A percentile compares a stretch with the other conserved stretches of the same genome.
phyloP scores from a whole-genome alignment of 1,284 basidiomycete genomes.

The Trichosporon sp. region DNA sequence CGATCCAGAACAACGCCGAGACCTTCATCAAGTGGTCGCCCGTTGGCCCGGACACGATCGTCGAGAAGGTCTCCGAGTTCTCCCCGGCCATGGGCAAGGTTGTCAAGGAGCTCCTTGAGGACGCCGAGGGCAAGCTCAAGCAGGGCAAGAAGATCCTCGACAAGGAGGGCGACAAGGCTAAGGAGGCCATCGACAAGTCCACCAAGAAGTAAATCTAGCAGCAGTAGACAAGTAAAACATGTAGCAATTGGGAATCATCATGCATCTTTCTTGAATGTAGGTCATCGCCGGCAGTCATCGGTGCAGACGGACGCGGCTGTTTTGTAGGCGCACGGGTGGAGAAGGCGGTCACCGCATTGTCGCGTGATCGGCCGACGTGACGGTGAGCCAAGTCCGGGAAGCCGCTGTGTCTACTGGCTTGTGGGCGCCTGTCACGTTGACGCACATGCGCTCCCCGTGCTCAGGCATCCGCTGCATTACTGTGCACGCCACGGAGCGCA shows the following conservation, averaged over 20 bases:
- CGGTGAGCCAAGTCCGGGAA: background rate
- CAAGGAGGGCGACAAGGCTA: slow-evolving; percentile 31
- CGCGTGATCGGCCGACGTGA: background rate
- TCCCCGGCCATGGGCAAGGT: slow-evolving; percentile 43
- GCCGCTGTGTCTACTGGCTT: background rate
- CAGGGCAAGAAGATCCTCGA: slow-evolving; percentile 16
- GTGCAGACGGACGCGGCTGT: background rate
- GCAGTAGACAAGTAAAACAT: background rate
- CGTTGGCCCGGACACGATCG: slow-evolving; percentile 39
- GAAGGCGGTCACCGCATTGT: background rate
- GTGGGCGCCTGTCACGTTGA: background rate
- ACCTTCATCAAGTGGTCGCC: slow-evolving; percentile 35
- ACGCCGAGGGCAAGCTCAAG: slow-evolving; percentile 26
- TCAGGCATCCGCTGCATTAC: background rate
- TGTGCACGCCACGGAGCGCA: background rate
- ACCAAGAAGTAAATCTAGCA: background rate
- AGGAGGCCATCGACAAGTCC: slow-evolving; percentile 8
- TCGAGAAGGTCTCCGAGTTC: slow-evolving; percentile 38
- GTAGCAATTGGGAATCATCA: slow-evolving; percentile 7
- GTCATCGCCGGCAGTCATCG: background rate
- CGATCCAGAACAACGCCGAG: slow-evolving; percentile 34
- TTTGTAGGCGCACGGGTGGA: background rate
- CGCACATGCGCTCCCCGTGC: background rate
- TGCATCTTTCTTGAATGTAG: background rate
- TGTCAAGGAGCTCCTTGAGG: slow-evolving; percentile 36